Evolutionary conservation across 345 rosid genomes (phyloP).

Genomic region (Tarenaya hassleriana): DNA sequence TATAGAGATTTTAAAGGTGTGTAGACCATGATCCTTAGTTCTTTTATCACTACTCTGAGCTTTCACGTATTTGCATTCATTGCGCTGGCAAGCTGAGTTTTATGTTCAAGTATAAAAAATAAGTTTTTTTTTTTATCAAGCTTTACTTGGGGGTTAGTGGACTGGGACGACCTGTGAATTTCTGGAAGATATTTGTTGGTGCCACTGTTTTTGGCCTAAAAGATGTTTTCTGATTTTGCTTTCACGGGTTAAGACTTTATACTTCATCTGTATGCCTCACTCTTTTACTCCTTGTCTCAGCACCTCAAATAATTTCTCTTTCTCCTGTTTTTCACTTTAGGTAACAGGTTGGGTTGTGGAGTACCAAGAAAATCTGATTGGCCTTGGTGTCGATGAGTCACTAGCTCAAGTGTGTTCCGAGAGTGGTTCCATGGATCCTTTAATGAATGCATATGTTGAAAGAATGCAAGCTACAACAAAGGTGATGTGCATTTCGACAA

Average conservation of each 20-base stretch:
- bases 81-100: constrained; percentile 9
- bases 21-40: constrained; percentile 15
- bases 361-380: constrained; percentile 93
- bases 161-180: not conserved
- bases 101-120: constrained; percentile 2
- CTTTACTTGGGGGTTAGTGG: constrained; percentile 13
- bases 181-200: not conserved
- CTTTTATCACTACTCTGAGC: constrained; percentile 12
- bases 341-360: constrained; percentile 99
- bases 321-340: constrained; percentile 37
- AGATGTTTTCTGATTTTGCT: not conserved
- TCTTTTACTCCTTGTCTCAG: constrained; percentile 11
- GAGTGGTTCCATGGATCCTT: constrained; percentile 99
- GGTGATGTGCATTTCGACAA: constrained; percentile 37
- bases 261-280: constrained; percentile 11
- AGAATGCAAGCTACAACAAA: constrained; percentile 97
- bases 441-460: constrained; percentile 96
- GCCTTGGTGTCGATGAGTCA: constrained; percentile 97
- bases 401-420: constrained; percentile 99
- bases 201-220: not conserved
- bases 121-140: constrained; percentile 8
- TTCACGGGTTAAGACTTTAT: constrained; percentile 7
- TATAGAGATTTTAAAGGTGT: constrained; percentile 96
- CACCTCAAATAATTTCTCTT: constrained; percentile 23
- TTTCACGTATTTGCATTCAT: not conserved